Percentiles rank a stretch among this genome's conserved stretches.
phyloP scores from a whole-genome alignment of 2,329 filamentous ascomycete species.

The Helminthosporium solani region DNA sequence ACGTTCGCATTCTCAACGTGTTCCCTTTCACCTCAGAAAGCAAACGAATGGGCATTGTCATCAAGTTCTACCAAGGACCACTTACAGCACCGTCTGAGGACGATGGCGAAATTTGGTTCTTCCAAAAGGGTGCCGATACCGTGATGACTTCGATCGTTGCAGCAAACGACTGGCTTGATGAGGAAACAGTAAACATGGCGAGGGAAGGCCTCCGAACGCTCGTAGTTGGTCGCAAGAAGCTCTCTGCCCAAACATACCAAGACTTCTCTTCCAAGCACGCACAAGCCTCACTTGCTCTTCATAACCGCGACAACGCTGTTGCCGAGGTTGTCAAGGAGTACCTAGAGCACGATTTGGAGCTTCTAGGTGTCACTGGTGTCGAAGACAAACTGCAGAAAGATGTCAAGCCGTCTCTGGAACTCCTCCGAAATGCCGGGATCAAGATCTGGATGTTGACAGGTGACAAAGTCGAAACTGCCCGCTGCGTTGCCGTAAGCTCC shows the following conservation, averaged over 20 bases:
- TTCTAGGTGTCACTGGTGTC: conserved; percentile 95
- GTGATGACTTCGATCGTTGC: conserved; percentile 97
- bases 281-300: conserved; percentile 77
- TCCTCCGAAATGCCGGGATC: conserved; percentile 93
- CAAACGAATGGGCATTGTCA: conserved; percentile 96
- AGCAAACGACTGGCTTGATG: conserved; percentile 96
- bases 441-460: conserved; percentile 99
- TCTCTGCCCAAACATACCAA: conserved; percentile 75
- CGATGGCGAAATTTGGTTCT: conserved; percentile 91
- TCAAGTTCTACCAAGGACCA: conserved; percentile 66
- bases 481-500: conserved; percentile 92
- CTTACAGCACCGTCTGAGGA: conserved; percentile 48
- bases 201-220: conserved; percentile 91
- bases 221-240: conserved; percentile 87
- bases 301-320: conserved; percentile 78
- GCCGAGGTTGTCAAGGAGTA: conserved; percentile 75
- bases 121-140: conserved; percentile 96
- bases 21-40: conserved; percentile 98
- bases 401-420: conserved; percentile 91
- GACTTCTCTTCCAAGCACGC: conserved; percentile 75
- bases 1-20: conserved; percentile 84
- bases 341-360: conserved; percentile 84
- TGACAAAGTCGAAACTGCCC: conserved; percentile 96
- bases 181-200: conserved; percentile 99
- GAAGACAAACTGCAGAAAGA: conserved; percentile 96